phyloP scores from a whole-genome alignment of 2,329 filamentous ascomycete species.

The Trichoderma sp. region DNA sequence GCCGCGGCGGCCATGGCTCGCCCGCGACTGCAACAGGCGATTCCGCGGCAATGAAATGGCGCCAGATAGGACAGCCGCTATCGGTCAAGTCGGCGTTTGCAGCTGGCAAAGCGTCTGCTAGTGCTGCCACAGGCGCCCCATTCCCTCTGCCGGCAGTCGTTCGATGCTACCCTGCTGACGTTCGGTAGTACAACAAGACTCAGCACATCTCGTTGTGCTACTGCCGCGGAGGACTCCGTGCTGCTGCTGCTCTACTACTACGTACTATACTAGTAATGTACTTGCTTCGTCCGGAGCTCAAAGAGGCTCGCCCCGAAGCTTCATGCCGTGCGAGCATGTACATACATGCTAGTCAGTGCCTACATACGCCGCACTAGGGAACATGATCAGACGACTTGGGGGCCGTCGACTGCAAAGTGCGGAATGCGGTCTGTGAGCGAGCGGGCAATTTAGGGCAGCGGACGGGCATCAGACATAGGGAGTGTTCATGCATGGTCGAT shows the following conservation, averaged over 20 bases:
- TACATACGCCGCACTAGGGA: neutral
- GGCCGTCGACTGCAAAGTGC: conserved; percentile 9
- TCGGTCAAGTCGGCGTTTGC: neutral
- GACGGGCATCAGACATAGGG: neutral
- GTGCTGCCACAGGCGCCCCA: neutral
- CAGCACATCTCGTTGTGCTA: neutral
- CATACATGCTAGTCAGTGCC: neutral
- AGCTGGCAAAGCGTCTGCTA: neutral
- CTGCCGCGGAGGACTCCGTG: neutral
- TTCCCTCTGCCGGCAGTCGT: conserved; percentile 16
- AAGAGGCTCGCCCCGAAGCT: neutral
- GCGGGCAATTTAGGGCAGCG: neutral
- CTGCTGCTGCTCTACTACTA: neutral
- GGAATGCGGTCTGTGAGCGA: conserved; percentile 9
- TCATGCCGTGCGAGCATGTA: neutral
- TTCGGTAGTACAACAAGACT: neutral
- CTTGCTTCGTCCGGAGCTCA: neutral
- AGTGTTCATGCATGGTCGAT: conserved; percentile 2
- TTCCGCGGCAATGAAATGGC: conserved; percentile 7
- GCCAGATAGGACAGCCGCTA: conserved; percentile 17
- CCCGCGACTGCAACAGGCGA: neutral
- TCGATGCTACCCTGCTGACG: conserved; percentile 5
- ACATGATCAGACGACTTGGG: neutral
- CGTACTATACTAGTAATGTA: too few relatives aligned
- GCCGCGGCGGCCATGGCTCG: neutral